Evolutionary conservation across 345 rosid genomes (phyloP), one percentile per base, ranked within the genome.

Genomic region (Carallia pectinifolia): DNA sequence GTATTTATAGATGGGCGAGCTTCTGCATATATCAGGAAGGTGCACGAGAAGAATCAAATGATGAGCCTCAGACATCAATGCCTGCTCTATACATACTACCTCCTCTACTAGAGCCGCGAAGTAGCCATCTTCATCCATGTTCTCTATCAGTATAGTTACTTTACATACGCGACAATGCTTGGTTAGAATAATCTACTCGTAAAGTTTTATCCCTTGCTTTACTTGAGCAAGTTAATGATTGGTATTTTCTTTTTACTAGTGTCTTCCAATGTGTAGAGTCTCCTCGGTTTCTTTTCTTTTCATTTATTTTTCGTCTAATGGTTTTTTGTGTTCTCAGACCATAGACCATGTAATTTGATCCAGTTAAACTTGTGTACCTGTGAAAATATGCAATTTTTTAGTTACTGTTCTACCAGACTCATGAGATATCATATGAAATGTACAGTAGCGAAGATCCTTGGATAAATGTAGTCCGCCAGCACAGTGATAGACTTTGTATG

Each of bases 31-130:
- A 83, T 88, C 61, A 65, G 40, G 52, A 83, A 74, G 81, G 83
- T 86, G 29, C 89, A 81, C 68, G 65, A 58, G 77, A 88, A 81
- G 85, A 81, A 84, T 64, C 6, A 67, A 67, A 10, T 0, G 60
- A 74, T 53, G 69, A 6, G 15, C 70, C 48, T 7, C 66, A 68
- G 37, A 53, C 70, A 58, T 66, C 65, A 30, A 8, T 64, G 12
- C 73, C 56, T 61, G 68, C 71, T 6, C 64, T 61, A 9, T 58
- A 6, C 74, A 77, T 67, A 58, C 61, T 68, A 64, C 78, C 81
- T 34, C 85, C 84, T 29, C 88, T 82, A 4, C 78, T 83, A 27
- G 64, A 44, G 61, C 65, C 31, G 64, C 65, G 7, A 76, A 67
- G 74, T 84, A 74, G 71, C 61, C 53, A 2, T 30, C 40, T 56